Evolutionary conservation across 306 rosid species (phyloP).

Genomic region (Glycine latifolia): DNA sequence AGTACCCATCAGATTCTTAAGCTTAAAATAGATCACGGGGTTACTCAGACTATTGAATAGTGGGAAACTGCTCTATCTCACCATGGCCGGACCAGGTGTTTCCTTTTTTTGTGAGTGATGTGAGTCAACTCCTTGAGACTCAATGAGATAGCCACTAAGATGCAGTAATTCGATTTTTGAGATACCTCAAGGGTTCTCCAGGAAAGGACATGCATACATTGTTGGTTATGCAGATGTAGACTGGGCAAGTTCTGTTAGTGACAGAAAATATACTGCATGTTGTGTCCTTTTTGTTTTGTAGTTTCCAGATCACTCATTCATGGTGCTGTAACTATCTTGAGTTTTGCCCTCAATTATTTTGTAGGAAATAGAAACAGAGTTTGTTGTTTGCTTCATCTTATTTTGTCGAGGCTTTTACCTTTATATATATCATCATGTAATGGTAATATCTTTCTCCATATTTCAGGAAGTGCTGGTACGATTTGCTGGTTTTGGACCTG

Average conservation of each 20-base stretch:
- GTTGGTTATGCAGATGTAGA: not conserved
- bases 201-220: too few species aligned
- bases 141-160: not conserved
- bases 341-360: conserved; percentile 34
- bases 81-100: not conserved
- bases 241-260: not conserved
- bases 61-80: not conserved
- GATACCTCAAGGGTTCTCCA: not conserved
- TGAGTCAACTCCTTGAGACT: too few species aligned
- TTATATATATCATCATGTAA: conserved; percentile 1
- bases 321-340: conserved; percentile 34
- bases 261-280: not conserved
- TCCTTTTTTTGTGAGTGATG: not conserved
- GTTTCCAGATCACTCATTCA: conserved; percentile 28
- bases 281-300: conserved; percentile 10
- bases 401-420: conserved; percentile 25
- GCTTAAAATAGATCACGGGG: not conserved
- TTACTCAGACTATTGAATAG: not conserved
- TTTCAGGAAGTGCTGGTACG: conserved; percentile 89
- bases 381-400: not conserved
- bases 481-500: conserved; percentile 95
- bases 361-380: conserved; percentile 1
- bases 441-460: conserved; percentile 37
- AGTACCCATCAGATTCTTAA: not conserved
- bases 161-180: not conserved